These are phyloP conservation scores for Capsella bursapastoris DNA, from an alignment of 345 rosid species.

Conservation along the genomic window DNA sequence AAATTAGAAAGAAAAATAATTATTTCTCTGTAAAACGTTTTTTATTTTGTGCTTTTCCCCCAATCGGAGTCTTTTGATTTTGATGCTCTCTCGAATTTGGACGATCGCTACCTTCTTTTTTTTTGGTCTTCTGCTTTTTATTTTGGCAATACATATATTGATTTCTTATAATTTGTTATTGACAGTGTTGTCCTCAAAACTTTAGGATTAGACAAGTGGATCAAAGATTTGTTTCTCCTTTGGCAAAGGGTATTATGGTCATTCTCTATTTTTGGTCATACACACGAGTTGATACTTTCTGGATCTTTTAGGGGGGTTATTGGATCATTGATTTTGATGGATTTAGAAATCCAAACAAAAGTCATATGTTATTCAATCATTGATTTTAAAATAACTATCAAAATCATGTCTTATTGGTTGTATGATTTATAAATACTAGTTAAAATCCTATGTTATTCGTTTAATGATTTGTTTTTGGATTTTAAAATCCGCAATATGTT, in stretches of 20 bases:
- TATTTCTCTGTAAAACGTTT: constrained; percentile 23
- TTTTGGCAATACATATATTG: constrained; percentile 7
- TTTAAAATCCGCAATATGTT: too few species aligned
- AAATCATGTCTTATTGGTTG: too few species aligned
- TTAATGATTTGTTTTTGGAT: too few species aligned
- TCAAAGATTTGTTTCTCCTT: constrained; percentile 11
- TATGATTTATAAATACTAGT: too few species aligned
- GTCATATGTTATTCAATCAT: too few species aligned
- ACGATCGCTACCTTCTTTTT: constrained; percentile 1
- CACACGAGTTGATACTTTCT: constrained; percentile 31
- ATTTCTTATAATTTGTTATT: neutral
- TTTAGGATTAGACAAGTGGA: neutral
- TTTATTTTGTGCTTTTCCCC: neutral
- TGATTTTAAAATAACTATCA: too few species aligned
- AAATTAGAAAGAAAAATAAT: neutral
- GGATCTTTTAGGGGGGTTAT: neutral
- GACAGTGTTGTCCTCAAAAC: neutral
- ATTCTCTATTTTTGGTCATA: constrained; percentile 19
- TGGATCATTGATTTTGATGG: too few species aligned
- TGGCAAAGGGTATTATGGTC: constrained; percentile 12
- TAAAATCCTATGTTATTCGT: too few species aligned
- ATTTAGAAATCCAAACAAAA: too few species aligned
- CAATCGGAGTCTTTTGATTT: constrained; percentile 39
- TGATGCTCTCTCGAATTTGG: constrained; percentile 27
- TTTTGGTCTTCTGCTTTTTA: neutral